A percentile compares a stretch with the other conserved stretches of the same genome.
Conservation (phyloP, 441 rosid species). For the Croton setiger region DNA sequence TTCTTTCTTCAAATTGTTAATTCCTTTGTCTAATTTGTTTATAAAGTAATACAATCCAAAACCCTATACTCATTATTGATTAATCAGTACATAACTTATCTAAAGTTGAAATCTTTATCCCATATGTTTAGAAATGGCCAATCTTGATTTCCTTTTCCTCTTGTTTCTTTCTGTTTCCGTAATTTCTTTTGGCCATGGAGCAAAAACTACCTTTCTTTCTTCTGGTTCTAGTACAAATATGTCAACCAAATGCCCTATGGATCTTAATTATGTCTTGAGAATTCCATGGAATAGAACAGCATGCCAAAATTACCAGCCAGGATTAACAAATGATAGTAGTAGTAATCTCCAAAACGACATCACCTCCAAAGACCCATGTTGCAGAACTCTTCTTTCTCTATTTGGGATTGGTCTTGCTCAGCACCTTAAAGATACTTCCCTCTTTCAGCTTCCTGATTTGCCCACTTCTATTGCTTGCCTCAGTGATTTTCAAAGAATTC, state of each 20-base stretch:
- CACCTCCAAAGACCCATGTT: constrained; percentile 36
- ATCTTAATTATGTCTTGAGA: constrained; percentile 51
- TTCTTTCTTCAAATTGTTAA: not conserved
- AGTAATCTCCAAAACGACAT: constrained; percentile 8
- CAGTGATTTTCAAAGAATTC: constrained; percentile 46
- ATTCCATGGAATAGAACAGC: constrained; percentile 69
- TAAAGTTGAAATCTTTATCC: not conserved
- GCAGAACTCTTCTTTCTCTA: constrained; percentile 50
- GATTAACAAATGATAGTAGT: not conserved
- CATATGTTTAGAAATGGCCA: constrained; percentile 5
- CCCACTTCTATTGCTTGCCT: constrained; percentile 67
- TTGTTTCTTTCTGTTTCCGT: constrained; percentile 1
- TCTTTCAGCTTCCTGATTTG: constrained; percentile 56
- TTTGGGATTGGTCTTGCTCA: constrained; percentile 57
- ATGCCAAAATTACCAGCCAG: constrained; percentile 37
- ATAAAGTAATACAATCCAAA: not conserved
- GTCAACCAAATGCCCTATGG: constrained; percentile 55
- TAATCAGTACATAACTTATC: not conserved
- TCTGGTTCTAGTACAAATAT: constrained; percentile 9
- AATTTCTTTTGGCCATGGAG: constrained; percentile 8
- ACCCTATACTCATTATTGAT: not conserved
- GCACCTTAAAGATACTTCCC: constrained; percentile 57
- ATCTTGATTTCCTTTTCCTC: constrained; percentile 6
- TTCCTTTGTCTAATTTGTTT: not conserved
- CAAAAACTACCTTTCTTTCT: constrained; percentile 4